Evolutionary conservation across 2,329 filamentous ascomycete genomes (phyloP), one percentile per base, ranked within the genome.

Genomic region (Aspergillus glaucus): DNA sequence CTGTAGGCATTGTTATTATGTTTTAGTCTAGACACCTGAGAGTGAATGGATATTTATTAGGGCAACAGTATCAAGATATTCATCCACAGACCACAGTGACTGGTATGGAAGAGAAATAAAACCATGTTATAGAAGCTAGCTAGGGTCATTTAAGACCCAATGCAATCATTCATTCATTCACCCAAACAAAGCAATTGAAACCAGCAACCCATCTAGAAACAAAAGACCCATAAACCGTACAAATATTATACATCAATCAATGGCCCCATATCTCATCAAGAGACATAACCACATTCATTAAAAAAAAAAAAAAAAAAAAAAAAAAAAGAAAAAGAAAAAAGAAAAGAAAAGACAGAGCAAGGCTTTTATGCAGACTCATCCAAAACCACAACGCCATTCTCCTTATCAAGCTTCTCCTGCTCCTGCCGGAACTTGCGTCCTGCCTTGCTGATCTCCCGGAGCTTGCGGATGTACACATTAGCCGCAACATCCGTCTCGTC

Each of bases 401-500:
- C 61, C 49, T 73, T 66, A 49, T 84, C 79, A 26, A 75, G 60
- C 59, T 74, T 58, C 48, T 82, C 78, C 62, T 84, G 72, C 53
- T 69, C 51, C 47, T 73, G 60, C 50, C 88, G 79, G 67, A 79
- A 86, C 44, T 64, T 51, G 40, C 79, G 76, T 6, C 90, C 88
- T 46, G 72, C 62, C 10, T 73, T 57, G 46, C 77, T 82, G 54
- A 81, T 65, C 1, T 52, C 50, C 9, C 64, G 63, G 43, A 74
- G 52, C 39, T 55, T 56, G 19, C 52, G 51, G 19, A 69, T 57
- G 47, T 82, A 81, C 62, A 72, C 75, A 21, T 71, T 66, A 2
- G 62, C 58, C 1, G 68, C 68, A 10, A 69, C 70, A 12, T 73
- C 66, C 3, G 69, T 68, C 12, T 74, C 70, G 9, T 75, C 69